Base-by-base conservation (phyloP, 371 early-diverging fungal species). In the Circinella minor region DNA sequence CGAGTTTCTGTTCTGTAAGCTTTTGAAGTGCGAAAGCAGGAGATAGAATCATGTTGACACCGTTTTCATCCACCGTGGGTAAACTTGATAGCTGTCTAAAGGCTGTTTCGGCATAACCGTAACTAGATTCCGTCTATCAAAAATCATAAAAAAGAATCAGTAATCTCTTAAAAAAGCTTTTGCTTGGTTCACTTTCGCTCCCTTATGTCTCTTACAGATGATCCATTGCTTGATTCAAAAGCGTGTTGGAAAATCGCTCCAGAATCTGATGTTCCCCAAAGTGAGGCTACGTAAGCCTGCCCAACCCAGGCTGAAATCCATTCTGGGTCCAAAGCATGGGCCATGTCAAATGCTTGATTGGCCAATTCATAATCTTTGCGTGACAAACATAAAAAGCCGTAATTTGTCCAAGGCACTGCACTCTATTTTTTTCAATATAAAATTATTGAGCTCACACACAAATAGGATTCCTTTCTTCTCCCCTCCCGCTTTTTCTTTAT, bases 271-370 rank as follows among this genome's bases (percentile, higher is more conserved):
- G 39, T 70, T 20, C 86, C 89, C 75, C 86, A 80, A 0, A 82
- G 66, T 67, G 91, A 86, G 7, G 93, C 91, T 11, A 93, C 85
- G 67, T 92, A 84, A 0, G 93, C 95, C 67, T 92, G 94, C 7
- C 97, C 97, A 51, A 94, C 85, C 96, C 97, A 96, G 7, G 90
- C 90, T 15, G 89, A 82, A 7, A 89, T 83, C 75, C 83, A 89
- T 69, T 95, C 95, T 1, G 97, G 96, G 61, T 96, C 95, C 11
- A 91, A 67, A 1, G 89, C 84, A 71, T 94, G 93, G 0, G 94
- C 93, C 36, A 84, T 86, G 0, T 84, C 76, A 72, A 96, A 96
- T 1, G 93, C 91, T 65, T 89, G 85, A 62, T 86, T 84, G 0
- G 95, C 94, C 46, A 98, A 85, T 46, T 94, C 94, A 39, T 88